These are phyloP conservation scores for Ceraceosorus bombacis DNA, from an alignment of 1,284 basidiomycete species.

Conservation along the genomic window DNA sequence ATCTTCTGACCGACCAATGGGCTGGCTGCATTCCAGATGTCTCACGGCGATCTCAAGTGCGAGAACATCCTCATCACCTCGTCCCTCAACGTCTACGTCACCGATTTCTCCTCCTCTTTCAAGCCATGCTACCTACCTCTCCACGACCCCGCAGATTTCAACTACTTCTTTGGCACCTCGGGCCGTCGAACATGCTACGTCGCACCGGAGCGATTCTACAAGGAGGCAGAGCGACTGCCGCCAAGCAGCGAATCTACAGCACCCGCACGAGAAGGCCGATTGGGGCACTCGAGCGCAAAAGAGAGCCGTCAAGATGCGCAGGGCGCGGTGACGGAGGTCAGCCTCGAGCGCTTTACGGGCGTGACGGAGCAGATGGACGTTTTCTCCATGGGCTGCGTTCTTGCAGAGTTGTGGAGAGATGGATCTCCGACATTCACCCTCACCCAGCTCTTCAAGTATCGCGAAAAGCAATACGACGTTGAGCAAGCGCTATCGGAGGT, in stretches of 20 bases:
- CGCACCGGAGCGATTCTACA: slow-evolving; percentile 89
- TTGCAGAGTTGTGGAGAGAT: slow-evolving; percentile 92
- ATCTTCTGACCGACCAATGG: not conserved
- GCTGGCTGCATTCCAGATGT: slow-evolving; percentile 55
- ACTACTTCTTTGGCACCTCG: slow-evolving; percentile 94
- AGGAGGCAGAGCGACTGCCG: too few species aligned
- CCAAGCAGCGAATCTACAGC: slow-evolving; percentile 63
- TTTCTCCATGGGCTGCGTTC: slow-evolving; percentile 89
- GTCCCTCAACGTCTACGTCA: slow-evolving; percentile 89
- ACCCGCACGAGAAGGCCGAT: slow-evolving; percentile 30
- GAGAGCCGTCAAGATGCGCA: not conserved
- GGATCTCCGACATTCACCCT: slow-evolving; percentile 88
- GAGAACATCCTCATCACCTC: slow-evolving; percentile 96
- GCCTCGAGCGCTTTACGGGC: slow-evolving; percentile 58
- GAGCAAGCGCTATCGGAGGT: slow-evolving; percentile 68
- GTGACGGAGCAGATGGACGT: slow-evolving; percentile 97
- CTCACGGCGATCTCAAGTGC: slow-evolving; percentile 96
- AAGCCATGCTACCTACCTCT: slow-evolving; percentile 92
- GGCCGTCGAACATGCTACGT: slow-evolving; percentile 88
- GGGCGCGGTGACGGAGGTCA: slow-evolving; percentile 26
- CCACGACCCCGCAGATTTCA: slow-evolving; percentile 95
- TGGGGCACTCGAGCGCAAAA: not conserved
- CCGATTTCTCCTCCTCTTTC: slow-evolving; percentile 86
- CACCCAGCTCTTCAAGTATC: slow-evolving; percentile 90
- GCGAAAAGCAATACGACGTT: slow-evolving; percentile 72